Conservation (phyloP, 2,329 filamentous ascomycete species). For the Penicillium vulpinum region DNA sequence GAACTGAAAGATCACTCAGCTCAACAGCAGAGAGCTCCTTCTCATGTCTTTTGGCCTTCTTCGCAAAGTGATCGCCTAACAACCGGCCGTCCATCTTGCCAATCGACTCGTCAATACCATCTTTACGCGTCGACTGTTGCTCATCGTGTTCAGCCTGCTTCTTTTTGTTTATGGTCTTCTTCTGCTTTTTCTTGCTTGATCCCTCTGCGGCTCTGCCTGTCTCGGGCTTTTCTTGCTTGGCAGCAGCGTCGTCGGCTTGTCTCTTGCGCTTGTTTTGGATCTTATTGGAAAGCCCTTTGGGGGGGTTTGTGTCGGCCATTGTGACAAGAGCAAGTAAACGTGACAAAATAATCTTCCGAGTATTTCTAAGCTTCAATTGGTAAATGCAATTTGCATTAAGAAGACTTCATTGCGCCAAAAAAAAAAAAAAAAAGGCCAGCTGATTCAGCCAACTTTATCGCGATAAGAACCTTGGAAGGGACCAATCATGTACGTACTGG, state of each 20-base stretch:
- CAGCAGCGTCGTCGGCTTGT: constrained; percentile 32
- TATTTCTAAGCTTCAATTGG: constrained; percentile 3
- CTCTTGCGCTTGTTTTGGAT: constrained; percentile 45
- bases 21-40: constrained; percentile 80
- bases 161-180: constrained; percentile 29
- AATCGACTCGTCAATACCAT: constrained; percentile 77
- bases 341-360: background rate
- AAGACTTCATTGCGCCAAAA: constrained; percentile 11
- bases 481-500: constrained; percentile 20
- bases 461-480: constrained; percentile 34
- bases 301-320: constrained; percentile 23
- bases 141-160: constrained; percentile 28
- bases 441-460: constrained; percentile 37
- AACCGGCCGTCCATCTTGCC: constrained; percentile 79
- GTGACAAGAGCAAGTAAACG: background rate
- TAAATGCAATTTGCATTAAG: constrained; percentile 8
- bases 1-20: constrained; percentile 76
- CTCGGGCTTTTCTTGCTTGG: constrained; percentile 24
- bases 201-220: constrained; percentile 25
- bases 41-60: constrained; percentile 75
- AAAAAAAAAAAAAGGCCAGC: constrained; percentile 16
- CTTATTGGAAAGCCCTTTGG: constrained; percentile 33
- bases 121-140: constrained; percentile 51
- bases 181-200: constrained; percentile 37
- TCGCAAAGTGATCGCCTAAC: constrained; percentile 80